These are phyloP conservation scores for Dactylellina leptospora DNA, from an alignment of 2,329 filamentous ascomycete genomes.

Conservation along the genomic window DNA sequence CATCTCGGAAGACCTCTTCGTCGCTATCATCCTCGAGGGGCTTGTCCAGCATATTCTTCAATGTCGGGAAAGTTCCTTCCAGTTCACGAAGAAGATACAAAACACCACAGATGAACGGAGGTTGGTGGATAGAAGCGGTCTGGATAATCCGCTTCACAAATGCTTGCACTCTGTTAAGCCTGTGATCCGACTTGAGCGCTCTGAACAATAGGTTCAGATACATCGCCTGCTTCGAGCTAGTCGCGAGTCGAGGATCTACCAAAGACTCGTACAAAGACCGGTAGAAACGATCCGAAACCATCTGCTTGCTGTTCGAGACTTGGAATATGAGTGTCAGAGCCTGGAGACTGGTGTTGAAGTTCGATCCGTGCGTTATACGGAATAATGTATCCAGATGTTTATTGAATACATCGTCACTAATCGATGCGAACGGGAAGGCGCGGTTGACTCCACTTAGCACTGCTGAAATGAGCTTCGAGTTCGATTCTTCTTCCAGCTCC, in stretches of 20 bases:
- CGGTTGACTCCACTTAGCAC: conserved; percentile 94
- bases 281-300: conserved; percentile 90
- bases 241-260: conserved; percentile 84
- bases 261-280: conserved; percentile 94
- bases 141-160: conserved; percentile 95
- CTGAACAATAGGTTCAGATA: conserved; percentile 93
- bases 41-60: conserved; percentile 79
- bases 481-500: conserved; percentile 71
- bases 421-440: conserved; percentile 88
- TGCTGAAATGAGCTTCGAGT: conserved; percentile 90
- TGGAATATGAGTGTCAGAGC: conserved; percentile 95
- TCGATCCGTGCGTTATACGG: conserved; percentile 94
- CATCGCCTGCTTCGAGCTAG: conserved; percentile 91
- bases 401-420: conserved; percentile 79
- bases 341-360: conserved; percentile 98
- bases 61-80: conserved; percentile 78
- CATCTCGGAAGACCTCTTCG: conserved; percentile 75
- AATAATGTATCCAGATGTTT: conserved; percentile 93
- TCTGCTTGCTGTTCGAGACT: conserved; percentile 79
- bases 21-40: conserved; percentile 80
- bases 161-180: conserved; percentile 88
- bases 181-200: conserved; percentile 87
- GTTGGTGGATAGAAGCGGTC: conserved; percentile 80
- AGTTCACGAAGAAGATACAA: conserved; percentile 87
- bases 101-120: conserved; percentile 91